phyloP scores from a whole-genome alignment of 2,329 filamentous ascomycete species.

The Botrytis medusae region DNA sequence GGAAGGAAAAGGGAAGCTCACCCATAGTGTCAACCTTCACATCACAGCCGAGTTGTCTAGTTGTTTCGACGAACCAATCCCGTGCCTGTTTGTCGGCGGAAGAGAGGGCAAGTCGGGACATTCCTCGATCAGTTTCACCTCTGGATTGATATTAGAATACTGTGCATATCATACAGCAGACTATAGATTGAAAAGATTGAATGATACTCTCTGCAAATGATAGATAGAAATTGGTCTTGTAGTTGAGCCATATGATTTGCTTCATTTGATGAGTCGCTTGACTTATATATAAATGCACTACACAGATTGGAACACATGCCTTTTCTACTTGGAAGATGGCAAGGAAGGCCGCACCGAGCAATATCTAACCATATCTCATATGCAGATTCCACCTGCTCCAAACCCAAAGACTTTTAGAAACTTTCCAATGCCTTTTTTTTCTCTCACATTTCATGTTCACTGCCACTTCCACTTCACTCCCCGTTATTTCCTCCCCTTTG shows the following conservation, averaged over 20 bases:
- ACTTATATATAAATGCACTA: background rate
- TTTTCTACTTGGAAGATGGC: background rate
- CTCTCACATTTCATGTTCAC: background rate
- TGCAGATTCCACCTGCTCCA: background rate
- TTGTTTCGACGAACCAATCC: constrained; percentile 4
- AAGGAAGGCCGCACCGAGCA: background rate
- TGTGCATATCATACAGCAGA: background rate
- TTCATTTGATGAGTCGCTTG: background rate
- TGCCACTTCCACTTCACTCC: no score
- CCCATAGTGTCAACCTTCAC: constrained; percentile 15
- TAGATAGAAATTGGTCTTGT: no score
- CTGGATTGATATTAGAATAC: constrained; percentile 38
- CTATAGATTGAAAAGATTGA: background rate
- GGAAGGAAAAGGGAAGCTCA: background rate
- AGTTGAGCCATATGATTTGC: background rate
- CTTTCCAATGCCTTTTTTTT: no score
- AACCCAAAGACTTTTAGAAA: background rate
- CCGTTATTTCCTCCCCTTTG: no score
- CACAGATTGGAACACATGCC: background rate
- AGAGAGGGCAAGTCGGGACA: constrained; percentile 71
- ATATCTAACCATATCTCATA: background rate
- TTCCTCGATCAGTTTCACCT: constrained; percentile 65
- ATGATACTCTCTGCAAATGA: background rate
- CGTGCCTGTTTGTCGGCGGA: constrained; percentile 66
- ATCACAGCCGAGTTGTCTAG: background rate